Evolutionary conservation across 2,329 filamentous ascomycete species (phyloP).

Genomic region (Hymenoscyphus occultus): DNA sequence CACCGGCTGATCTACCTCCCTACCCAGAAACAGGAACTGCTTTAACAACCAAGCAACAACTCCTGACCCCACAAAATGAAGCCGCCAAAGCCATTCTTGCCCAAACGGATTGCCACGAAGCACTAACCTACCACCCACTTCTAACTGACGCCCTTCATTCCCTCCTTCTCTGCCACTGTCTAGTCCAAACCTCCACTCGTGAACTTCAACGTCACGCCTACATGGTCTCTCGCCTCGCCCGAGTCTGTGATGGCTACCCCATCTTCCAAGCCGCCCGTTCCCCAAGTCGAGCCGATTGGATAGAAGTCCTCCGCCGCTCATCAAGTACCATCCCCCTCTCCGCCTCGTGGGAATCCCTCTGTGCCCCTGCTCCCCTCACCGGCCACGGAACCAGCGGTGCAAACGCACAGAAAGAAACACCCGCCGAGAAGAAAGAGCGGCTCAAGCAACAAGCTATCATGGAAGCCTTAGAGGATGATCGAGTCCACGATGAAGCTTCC

Average conservation of each 20-base stretch:
- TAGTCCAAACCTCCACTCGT: constrained; percentile 73
- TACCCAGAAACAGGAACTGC: constrained; percentile 52
- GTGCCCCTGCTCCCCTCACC: constrained; percentile 56
- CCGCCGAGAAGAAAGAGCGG: constrained; percentile 55
- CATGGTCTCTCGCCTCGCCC: constrained; percentile 73
- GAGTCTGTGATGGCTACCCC: constrained; percentile 75
- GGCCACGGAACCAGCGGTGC: constrained; percentile 28
- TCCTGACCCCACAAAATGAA: constrained; percentile 34
- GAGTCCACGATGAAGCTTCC: constrained; percentile 63
- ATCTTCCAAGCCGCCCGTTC: constrained; percentile 72
- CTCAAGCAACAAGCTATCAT: constrained; percentile 64
- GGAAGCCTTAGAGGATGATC: constrained; percentile 65
- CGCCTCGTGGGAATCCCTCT: constrained; percentile 68
- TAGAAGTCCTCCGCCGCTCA: constrained; percentile 65
- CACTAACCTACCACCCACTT: constrained; percentile 76
- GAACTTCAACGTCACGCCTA: constrained; percentile 77
- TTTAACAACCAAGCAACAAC: constrained; percentile 35
- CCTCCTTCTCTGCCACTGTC: constrained; percentile 72
- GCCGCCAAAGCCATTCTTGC: constrained; percentile 38
- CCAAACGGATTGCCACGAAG: constrained; percentile 52
- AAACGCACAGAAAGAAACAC: constrained; percentile 42
- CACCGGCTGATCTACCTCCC: constrained; percentile 63
- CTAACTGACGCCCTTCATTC: constrained; percentile 76
- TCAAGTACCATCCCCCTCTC: constrained; percentile 68
- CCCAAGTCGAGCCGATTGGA: constrained; percentile 75